phyloP scores from a whole-genome alignment of 495 filamentous ascomycete species.

The Amniculicola lignicola region DNA sequence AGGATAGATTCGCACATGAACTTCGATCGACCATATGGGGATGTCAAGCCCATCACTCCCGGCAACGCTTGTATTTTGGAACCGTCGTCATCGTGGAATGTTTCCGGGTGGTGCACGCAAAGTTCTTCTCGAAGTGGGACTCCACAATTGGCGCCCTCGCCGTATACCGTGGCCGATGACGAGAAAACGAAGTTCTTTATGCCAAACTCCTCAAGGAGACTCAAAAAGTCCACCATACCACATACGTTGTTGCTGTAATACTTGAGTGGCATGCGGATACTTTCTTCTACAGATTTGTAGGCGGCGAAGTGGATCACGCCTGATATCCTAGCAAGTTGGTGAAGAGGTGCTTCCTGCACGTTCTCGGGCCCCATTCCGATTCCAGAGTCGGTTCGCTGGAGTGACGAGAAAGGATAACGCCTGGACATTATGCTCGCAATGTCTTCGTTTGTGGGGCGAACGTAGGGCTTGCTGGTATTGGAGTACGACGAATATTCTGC shows the following conservation, averaged over 20 bases:
- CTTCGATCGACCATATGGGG: conserved; percentile 64
- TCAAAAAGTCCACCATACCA: conserved; percentile 59
- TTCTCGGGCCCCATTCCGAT: conserved; percentile 27
- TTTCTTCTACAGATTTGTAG: conserved; percentile 56
- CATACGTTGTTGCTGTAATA: conserved; percentile 68
- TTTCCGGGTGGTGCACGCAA: conserved; percentile 54
- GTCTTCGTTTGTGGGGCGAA: conserved; percentile 1
- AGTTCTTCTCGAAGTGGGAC: conserved; percentile 58
- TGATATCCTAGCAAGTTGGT: conserved; percentile 48
- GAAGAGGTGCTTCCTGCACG: conserved; percentile 9
- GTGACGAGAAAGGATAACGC: conserved; percentile 15
- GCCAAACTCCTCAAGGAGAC: conserved; percentile 53
- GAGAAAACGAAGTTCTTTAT: conserved; percentile 68
- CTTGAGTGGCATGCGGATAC: conserved; percentile 52
- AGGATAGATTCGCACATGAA: conserved; percentile 65
- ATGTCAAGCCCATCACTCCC: conserved; percentile 56
- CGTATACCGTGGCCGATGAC: conserved; percentile 65
- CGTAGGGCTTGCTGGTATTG: conserved; percentile 4
- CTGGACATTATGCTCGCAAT: background rate
- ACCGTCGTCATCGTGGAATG: conserved; percentile 37
- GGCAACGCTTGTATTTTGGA: conserved; percentile 39
- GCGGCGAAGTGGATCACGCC: conserved; percentile 66
- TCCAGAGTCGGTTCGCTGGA: conserved; percentile 28
- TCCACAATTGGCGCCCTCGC: conserved; percentile 52
- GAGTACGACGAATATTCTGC: conserved; percentile 23